Percentiles rank a stretch among this genome's conserved stretches.
Conservation (phyloP, 2,329 filamentous ascomycete genomes). For the Phyllosticta citriasiana region DNA sequence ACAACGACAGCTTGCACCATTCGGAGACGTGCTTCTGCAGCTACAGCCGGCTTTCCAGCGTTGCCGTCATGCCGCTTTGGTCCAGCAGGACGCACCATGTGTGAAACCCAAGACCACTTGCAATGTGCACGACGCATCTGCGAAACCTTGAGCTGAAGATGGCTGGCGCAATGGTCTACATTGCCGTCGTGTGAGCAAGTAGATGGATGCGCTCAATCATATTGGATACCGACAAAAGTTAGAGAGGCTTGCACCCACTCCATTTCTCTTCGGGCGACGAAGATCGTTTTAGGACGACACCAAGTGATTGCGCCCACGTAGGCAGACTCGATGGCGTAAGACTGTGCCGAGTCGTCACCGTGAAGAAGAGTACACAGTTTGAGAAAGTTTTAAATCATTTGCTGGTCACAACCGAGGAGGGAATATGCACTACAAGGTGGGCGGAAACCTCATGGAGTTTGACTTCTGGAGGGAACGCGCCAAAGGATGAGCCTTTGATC, state of each 20-base stretch:
- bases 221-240: neutral
- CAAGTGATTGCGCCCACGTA: neutral
- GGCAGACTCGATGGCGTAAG: neutral
- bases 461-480: slow-evolving; percentile 17
- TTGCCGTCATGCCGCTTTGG: neutral
- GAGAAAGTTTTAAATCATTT: neutral
- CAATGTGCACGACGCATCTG: slow-evolving; percentile 3
- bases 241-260: neutral
- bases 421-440: neutral
- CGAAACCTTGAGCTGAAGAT: neutral
- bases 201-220: neutral
- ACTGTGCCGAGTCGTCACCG: neutral
- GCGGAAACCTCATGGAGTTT: neutral
- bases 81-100: neutral
- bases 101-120: neutral
- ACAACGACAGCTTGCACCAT: slow-evolving; percentile 2
- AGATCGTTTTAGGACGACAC: neutral
- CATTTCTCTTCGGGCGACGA: neutral
- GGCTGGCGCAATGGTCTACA: neutral
- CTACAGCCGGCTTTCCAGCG: neutral
- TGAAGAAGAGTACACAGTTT: neutral
- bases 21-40: neutral
- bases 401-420: neutral
- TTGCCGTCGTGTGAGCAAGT: neutral
- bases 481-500: slow-evolving; percentile 53